Base-by-base conservation (phyloP, 192 early-diverging fungal genomes). In the Coemansia sp. region DNA sequence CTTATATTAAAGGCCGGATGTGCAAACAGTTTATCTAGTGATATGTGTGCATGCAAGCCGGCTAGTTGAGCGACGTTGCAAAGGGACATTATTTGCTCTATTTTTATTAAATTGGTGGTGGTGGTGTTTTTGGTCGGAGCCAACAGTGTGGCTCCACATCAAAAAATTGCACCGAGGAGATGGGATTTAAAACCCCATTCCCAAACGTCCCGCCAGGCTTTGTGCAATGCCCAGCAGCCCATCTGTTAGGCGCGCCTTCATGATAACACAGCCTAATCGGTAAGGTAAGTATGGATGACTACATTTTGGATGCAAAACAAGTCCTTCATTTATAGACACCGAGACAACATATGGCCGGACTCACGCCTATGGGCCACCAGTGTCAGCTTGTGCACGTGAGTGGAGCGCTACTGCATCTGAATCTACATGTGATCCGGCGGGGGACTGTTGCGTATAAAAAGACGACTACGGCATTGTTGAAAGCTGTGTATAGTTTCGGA, bases 221-320 rank as follows among this genome's bases (percentile, higher is more conserved):
- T 59, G 74, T 71, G 74, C 74, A 77, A 77, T 77, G 74, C 74
- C 60, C 39, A 53, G 74, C 74, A 71, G 74, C 31, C 61, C 63
- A 50, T 45, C 69, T 41, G 64, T 39, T 45, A 54, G 63, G 40
- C 41, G 63, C 59, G 60, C 68, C 74, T 77, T 71, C 60, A 60
- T 77, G 74, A 77, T 77, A 69, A 77, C 63, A 44, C 63, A 41
- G 54, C 53, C 50, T 33, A 33, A 65, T 51, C 36, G 44, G 46
- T 66, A 77, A 54, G 74, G 74, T 77, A 77, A 77, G 74, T 77
- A 67, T 66, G 67, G 59, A 63, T 60, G 37, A 44, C 72, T 46
- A 21, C 21, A 21, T 62, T 54, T 21, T 53, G 73, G 73, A 34
- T 69, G 57, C 57, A 31, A 39, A 31, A 6, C 41, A 19, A 6